Evolutionary conservation across 2,329 filamentous ascomycete genomes (phyloP).

Genomic region (Cryphonectria japonica): DNA sequence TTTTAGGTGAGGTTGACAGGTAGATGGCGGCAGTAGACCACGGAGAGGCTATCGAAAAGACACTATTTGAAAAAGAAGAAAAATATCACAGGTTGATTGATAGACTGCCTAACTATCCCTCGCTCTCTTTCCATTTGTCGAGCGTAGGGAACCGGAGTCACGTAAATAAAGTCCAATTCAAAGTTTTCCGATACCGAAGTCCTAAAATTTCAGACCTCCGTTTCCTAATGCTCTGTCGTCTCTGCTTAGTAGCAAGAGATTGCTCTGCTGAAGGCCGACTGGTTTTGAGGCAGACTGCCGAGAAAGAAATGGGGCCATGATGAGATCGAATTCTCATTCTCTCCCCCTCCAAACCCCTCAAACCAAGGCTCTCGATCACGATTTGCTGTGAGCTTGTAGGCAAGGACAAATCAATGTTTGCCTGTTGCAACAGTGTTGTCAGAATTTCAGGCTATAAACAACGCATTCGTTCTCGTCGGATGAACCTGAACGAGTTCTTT

Average conservation of each 20-base stretch:
- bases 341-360: not conserved
- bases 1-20: constrained; percentile 64
- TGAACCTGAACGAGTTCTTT: not conserved
- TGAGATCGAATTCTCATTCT: not conserved
- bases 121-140: constrained; percentile 18
- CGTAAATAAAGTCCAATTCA: constrained; percentile 15
- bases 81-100: constrained; percentile 32
- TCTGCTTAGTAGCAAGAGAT: not conserved
- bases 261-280: not conserved
- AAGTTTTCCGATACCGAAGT: not conserved
- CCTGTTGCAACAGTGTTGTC: not conserved
- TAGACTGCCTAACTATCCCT: constrained; percentile 17
- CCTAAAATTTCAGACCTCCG: not conserved
- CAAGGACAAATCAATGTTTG: not conserved
- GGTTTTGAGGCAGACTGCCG: not conserved
- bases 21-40: constrained; percentile 41
- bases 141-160: constrained; percentile 11
- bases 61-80: constrained; percentile 29
- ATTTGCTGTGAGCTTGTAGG: not conserved
- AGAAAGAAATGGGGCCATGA: not conserved
- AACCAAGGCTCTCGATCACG: not conserved
- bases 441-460: not conserved
- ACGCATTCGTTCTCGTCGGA: not conserved
- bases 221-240: not conserved
- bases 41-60: constrained; percentile 28